These are phyloP conservation scores for Aureobasidium sp. DNA, from an alignment of 2,329 filamentous ascomycete species.

Conservation along the genomic window DNA sequence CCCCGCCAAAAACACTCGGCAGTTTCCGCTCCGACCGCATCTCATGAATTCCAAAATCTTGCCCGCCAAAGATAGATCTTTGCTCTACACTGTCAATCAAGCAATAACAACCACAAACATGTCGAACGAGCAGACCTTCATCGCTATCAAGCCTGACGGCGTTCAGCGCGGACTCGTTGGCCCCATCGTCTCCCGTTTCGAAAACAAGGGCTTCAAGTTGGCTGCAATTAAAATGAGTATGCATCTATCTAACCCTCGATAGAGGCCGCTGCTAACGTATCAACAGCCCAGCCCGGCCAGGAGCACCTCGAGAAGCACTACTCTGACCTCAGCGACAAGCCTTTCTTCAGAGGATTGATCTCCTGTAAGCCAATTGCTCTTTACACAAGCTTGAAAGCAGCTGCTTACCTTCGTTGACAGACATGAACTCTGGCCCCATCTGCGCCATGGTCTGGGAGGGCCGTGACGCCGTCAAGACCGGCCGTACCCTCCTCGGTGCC, in stretches of 20 bases:
- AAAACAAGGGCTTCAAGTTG: constrained; percentile 98
- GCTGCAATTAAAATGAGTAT: constrained; percentile 89
- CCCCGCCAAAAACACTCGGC: not conserved
- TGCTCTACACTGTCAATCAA: constrained; percentile 33
- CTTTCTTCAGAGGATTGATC: constrained; percentile 94
- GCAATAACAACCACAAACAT: constrained; percentile 29
- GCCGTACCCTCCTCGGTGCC: constrained; percentile 91
- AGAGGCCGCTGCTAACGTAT: not conserved
- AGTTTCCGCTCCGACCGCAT: not conserved
- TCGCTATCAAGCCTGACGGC: constrained; percentile 79
- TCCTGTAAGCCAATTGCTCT: constrained; percentile 58
- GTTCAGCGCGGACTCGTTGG: constrained; percentile 99
- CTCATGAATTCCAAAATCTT: constrained; percentile 14
- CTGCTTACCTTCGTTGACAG: constrained; percentile 41
- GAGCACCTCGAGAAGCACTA: constrained; percentile 99
- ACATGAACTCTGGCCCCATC: constrained; percentile 97
- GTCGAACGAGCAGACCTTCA: constrained; percentile 75
- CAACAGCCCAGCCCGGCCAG: constrained; percentile 52
- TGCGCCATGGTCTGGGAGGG: constrained; percentile 99
- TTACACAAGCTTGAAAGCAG: not conserved
- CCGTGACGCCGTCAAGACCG: constrained; percentile 97
- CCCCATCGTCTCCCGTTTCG: constrained; percentile 96
- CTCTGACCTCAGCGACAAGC: constrained; percentile 82
- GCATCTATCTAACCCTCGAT: not conserved
- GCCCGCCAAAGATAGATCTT: constrained; percentile 15